Percentiles rank a stretch among this genome's conserved stretches.
These are phyloP conservation scores for Paraphaeosphaeria minitans DNA, from an alignment of 2,329 filamentous ascomycete genomes.

Conservation along the genomic window DNA sequence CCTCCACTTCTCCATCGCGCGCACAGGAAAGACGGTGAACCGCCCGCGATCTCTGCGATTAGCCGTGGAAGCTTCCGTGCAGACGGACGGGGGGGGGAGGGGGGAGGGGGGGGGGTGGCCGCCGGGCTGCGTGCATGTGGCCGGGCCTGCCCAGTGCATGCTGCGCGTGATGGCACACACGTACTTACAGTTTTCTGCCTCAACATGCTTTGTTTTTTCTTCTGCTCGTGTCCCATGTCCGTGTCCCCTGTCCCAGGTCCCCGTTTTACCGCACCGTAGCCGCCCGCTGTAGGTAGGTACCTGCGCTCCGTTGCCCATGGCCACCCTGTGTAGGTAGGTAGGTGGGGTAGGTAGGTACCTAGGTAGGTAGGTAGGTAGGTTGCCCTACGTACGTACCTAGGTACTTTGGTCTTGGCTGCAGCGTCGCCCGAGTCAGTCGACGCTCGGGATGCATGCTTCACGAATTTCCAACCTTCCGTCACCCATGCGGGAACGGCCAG, in stretches of 20 bases:
- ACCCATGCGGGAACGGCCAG: neutral
- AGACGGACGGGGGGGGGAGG: too few relatives aligned
- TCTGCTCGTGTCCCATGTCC: neutral
- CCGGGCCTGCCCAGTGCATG: neutral
- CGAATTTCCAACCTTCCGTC: neutral
- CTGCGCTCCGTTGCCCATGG: neutral
- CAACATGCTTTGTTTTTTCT: slow-evolving; percentile 9
- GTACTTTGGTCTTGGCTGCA: neutral
- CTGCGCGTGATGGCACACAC: slow-evolving; percentile 10
- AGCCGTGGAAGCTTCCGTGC: slow-evolving; percentile 14
- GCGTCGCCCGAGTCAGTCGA: slow-evolving; percentile 3
- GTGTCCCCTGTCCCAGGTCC: neutral
- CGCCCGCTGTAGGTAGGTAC: too few relatives aligned
- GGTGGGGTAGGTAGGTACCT: too few relatives aligned
- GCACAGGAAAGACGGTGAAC: slow-evolving; percentile 18
- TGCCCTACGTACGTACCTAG: too few relatives aligned
- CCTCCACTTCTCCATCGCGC: neutral
- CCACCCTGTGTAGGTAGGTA: too few relatives aligned
- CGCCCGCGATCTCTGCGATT: neutral
- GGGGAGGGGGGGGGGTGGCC: too few relatives aligned
- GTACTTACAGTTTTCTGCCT: neutral
- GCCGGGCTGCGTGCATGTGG: neutral
- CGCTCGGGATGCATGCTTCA: neutral
- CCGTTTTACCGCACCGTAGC: too few relatives aligned
- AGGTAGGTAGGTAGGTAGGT: too few relatives aligned